phyloP scores from a whole-genome alignment of 768 basidiomycete species.

The Xanthoconium purpureum region DNA sequence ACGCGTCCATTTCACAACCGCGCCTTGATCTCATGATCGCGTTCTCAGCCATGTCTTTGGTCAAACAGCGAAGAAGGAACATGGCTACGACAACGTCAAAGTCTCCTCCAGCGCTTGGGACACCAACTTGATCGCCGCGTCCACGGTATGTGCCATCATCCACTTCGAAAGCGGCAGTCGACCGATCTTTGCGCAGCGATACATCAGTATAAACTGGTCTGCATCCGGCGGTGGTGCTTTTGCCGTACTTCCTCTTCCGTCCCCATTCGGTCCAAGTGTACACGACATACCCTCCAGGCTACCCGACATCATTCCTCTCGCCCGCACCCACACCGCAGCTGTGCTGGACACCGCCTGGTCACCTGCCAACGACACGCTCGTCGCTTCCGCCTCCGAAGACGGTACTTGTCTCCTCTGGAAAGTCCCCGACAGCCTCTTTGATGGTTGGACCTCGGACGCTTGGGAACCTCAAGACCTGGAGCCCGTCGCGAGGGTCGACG shows the following conservation, averaged over 20 bases:
- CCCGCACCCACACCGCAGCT: conserved; percentile 78
- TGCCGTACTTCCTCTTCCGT: conserved; percentile 85
- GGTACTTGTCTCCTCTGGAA: conserved; percentile 93
- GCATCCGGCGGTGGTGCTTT: conserved; percentile 92
- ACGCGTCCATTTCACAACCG: not conserved
- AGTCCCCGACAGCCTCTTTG: conserved; percentile 63
- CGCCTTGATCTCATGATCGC: not conserved
- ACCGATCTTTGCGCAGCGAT: conserved; percentile 47
- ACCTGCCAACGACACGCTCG: conserved; percentile 86
- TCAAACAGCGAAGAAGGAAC: conserved; percentile 81
- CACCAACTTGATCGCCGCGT: conserved; percentile 87
- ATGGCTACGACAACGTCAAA: conserved; percentile 78
- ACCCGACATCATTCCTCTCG: conserved; percentile 89
- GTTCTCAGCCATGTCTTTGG: conserved; percentile 82
- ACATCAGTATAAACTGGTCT: conserved; percentile 94
- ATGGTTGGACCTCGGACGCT: conserved; percentile 79
- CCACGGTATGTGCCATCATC: conserved; percentile 47
- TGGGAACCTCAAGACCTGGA: conserved; percentile 85
- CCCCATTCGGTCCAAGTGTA: conserved; percentile 54
- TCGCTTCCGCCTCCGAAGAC: conserved; percentile 92
- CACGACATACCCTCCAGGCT: conserved; percentile 68
- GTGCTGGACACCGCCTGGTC: conserved; percentile 97
- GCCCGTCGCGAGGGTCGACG: conserved; percentile 78
- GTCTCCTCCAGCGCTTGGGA: conserved; percentile 92
- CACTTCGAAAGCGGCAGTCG: not conserved